Percentiles rank a stretch among this genome's conserved stretches.
Conservation (phyloP, 768 basidiomycete genomes). For the Termitomyces sp. region DNA sequence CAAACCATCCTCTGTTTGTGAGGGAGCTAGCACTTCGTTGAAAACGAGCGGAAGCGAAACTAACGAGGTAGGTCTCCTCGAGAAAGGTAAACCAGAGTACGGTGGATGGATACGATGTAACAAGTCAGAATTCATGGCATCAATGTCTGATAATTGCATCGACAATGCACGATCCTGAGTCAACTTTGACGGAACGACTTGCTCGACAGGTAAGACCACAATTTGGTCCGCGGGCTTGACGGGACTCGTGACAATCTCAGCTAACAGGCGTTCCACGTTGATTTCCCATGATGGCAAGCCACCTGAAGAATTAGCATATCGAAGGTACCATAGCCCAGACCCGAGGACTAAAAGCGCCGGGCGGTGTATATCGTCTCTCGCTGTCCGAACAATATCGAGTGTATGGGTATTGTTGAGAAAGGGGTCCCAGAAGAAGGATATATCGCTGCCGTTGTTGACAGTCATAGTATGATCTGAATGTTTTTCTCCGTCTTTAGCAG, state of each 20-base stretch:
- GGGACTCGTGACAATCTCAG: conserved; percentile 31
- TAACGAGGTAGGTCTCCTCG: conserved; percentile 17
- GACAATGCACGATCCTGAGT: conserved; percentile 55
- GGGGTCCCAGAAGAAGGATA: conserved; percentile 82
- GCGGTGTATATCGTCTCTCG: conserved; percentile 13
- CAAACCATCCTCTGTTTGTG: conserved; percentile 78
- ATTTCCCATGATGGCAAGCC: conserved; percentile 76
- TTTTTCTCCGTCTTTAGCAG: conserved; percentile 53
- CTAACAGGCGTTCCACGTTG: conserved; percentile 63
- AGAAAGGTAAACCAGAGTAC: conserved; percentile 19
- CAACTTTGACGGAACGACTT: conserved; percentile 62
- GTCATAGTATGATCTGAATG: conserved; percentile 58
- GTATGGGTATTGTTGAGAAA: conserved; percentile 70
- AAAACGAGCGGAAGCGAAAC: conserved; percentile 72
- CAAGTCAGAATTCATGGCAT: conserved; percentile 88
- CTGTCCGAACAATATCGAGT: conserved; percentile 30
- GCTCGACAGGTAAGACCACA: conserved; percentile 74
- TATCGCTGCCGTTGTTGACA: conserved; percentile 36
- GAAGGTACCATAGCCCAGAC: conserved; percentile 86
- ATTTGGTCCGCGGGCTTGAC: conserved; percentile 60
- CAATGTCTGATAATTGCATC: conserved; percentile 74
- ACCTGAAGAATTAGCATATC: conserved; percentile 64
- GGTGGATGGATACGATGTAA: conserved; percentile 53
- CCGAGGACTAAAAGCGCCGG: conserved; percentile 76
- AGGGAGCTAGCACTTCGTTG: conserved; percentile 70